Conservation (phyloP, 805 yeast genomes). For the Kluyveromyces dobzhanskii region DNA sequence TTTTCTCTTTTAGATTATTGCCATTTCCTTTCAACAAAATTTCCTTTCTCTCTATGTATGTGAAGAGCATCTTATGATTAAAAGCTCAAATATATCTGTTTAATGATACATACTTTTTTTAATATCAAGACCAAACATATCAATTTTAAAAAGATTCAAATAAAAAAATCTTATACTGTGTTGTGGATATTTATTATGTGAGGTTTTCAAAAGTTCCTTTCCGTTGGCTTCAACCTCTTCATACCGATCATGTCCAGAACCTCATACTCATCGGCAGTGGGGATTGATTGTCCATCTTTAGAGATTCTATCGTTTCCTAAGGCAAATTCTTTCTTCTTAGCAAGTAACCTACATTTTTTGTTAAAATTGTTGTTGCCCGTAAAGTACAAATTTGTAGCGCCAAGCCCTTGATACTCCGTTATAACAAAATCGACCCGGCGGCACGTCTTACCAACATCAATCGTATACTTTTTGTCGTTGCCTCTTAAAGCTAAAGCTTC, state of each 20-base stretch:
- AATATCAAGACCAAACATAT: no score
- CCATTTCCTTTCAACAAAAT: no score
- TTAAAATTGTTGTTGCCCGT: constrained; percentile 27
- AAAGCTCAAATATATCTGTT: no score
- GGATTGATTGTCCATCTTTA: constrained; percentile 15
- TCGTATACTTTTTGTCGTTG: background rate
- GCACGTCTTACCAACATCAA: constrained; percentile 11
- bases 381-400: constrained; percentile 27
- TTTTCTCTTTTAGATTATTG: constrained; percentile 1
- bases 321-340: constrained; percentile 20
- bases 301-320: constrained; percentile 27
- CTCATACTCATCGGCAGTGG: constrained; percentile 19
- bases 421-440: constrained; percentile 27
- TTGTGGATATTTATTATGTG: no score
- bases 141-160: no score
- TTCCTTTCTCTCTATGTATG: no score
- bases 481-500: background rate
- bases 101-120: no score
- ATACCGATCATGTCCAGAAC: constrained; percentile 21
- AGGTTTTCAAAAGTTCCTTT: constrained; percentile 7
- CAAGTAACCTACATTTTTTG: constrained; percentile 21
- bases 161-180: no score
- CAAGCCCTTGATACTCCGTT: constrained; percentile 26
- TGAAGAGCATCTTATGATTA: no score
- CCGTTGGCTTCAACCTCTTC: constrained; percentile 12